Evolutionary conservation across 169 alveolate genomes (phyloP).

Genomic region (Neospora caninum): DNA sequence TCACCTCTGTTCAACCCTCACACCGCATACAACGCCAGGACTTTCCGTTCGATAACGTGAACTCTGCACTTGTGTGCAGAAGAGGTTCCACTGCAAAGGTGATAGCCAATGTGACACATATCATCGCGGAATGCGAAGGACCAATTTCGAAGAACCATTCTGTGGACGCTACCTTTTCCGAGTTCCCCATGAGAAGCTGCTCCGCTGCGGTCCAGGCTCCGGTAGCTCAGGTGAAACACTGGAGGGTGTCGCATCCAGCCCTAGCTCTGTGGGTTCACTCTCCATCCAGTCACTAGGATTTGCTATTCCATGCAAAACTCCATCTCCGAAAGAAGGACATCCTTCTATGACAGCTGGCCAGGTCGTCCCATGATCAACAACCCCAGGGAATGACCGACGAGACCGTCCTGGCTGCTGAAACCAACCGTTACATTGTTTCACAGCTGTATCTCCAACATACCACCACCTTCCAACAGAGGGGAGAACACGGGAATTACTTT

Average conservation of each 20-base stretch:
- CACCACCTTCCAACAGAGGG: not conserved
- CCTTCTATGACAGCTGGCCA: not conserved
- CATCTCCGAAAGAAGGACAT: not conserved
- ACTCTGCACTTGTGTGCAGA: too few species aligned
- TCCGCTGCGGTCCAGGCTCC: not conserved
- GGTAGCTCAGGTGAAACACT: not conserved
- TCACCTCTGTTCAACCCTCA: too few species aligned
- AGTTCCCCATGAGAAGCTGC: conserved; percentile 38
- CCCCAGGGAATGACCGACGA: not conserved
- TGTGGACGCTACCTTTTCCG: conserved; percentile 12
- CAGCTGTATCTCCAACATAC: not conserved
- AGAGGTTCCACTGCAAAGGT: too few species aligned
- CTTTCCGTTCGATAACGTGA: too few species aligned
- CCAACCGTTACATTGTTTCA: not conserved
- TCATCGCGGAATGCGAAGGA: too few species aligned
- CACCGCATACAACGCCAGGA: too few species aligned
- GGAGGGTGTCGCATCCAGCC: not conserved
- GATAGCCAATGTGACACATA: too few species aligned
- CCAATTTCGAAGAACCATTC: not conserved
- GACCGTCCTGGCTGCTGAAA: not conserved
- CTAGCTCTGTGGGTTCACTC: not conserved
- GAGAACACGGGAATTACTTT: not conserved
- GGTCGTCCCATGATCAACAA: not conserved
- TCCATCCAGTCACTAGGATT: not conserved
- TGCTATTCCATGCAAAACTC: not conserved